These are phyloP conservation scores for Odontarrhena argentea DNA, from an alignment of 345 rosid genomes.

Conservation along the genomic window DNA sequence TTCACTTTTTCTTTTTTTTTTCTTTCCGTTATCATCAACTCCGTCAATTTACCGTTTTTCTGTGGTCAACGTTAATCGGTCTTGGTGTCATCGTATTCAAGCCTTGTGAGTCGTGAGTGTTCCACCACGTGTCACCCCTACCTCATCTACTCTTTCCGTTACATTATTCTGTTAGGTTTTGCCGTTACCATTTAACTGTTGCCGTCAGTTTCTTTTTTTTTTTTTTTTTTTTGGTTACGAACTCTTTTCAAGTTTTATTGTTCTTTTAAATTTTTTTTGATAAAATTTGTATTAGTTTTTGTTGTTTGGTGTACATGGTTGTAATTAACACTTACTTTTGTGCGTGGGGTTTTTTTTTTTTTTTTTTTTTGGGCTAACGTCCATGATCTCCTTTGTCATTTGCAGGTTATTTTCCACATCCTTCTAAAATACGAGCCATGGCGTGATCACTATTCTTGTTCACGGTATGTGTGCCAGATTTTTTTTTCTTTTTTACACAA, in stretches of 20 bases:
- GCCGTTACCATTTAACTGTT: constrained; percentile 22
- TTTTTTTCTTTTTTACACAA: no score
- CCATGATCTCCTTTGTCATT: not conserved
- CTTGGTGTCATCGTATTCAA: not conserved
- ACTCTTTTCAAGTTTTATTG: not conserved
- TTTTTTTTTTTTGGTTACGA: no score
- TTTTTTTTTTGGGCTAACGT: constrained; percentile 20
- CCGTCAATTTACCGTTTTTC: constrained; percentile 27
- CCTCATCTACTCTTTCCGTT: constrained; percentile 21
- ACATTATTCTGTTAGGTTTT: not conserved
- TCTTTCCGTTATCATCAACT: not conserved
- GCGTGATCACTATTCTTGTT: constrained; percentile 11
- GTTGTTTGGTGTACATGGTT: not conserved
- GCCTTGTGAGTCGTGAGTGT: constrained; percentile 5
- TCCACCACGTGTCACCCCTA: constrained; percentile 9
- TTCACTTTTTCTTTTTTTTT: not conserved
- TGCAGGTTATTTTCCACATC: constrained; percentile 19
- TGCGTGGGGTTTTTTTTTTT: not conserved
- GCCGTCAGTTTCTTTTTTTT: not conserved
- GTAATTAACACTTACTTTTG: not conserved
- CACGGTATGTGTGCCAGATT: constrained; percentile 12
- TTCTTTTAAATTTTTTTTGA: not conserved
- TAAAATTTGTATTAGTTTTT: not conserved
- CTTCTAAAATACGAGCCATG: not conserved
- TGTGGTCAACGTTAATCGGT: constrained; percentile 7